These are phyloP conservation scores for Macrophomina pseudophaseolina DNA, from an alignment of 2,329 filamentous ascomycete genomes.

Conservation along the genomic window DNA sequence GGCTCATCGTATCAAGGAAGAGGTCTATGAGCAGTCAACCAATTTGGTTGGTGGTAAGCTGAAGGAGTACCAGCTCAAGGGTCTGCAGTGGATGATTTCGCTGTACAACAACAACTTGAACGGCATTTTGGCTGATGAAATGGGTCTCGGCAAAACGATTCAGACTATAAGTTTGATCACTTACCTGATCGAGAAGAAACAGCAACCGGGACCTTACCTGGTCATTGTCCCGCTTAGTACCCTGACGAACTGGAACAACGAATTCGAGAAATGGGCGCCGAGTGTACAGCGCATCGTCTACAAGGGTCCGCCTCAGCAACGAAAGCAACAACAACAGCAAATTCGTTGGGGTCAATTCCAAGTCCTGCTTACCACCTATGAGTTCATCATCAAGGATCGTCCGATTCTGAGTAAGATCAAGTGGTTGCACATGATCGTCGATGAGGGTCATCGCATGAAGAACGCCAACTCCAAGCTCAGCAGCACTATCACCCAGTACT, in stretches of 20 bases:
- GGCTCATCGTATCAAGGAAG: constrained; percentile 93
- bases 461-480: constrained; percentile 96
- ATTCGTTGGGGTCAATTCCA: constrained; percentile 96
- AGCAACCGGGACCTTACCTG: constrained; percentile 87
- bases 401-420: constrained; percentile 97
- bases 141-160: constrained; percentile 99
- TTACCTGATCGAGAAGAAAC: constrained; percentile 95
- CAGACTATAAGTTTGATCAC: constrained; percentile 98
- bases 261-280: constrained; percentile 99
- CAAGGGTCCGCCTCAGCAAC: constrained; percentile 87
- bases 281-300: constrained; percentile 87
- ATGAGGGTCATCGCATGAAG: constrained; percentile 99
- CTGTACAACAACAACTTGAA: constrained; percentile 99
- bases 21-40: constrained; percentile 78
- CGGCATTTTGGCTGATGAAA: constrained; percentile 97
- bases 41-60: constrained; percentile 90
- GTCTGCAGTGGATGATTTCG: constrained; percentile 99
- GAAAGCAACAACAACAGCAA: constrained; percentile 90
- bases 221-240: constrained; percentile 98
- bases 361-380: constrained; percentile 94
- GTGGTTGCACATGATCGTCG: constrained; percentile 99
- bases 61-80: constrained; percentile 98
- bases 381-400: constrained; percentile 99
- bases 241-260: constrained; percentile 96
- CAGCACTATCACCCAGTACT: constrained; percentile 92